These are phyloP conservation scores for Skeletonema menzelii DNA, from an alignment of 108 stramenopile genomes.

Conservation along the genomic window DNA sequence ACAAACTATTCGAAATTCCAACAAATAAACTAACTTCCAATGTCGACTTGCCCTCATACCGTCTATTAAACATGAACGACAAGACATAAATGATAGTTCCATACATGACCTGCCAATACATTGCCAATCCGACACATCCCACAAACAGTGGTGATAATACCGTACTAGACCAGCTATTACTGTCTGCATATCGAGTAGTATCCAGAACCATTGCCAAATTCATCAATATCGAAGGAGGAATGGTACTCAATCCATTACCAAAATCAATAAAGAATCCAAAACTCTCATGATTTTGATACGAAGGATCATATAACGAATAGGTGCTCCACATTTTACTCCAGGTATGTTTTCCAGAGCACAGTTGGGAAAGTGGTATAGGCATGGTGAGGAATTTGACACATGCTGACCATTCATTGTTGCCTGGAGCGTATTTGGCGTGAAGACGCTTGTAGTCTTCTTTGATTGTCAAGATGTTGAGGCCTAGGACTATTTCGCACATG, in stretches of 20 bases:
- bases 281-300: conserved; percentile 81
- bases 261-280: conserved; percentile 90
- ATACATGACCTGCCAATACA: conserved; percentile 83
- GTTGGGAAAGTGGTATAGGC: conserved; percentile 50
- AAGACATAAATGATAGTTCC: conserved; percentile 79
- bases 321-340: conserved; percentile 75
- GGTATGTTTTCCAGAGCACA: conserved; percentile 38
- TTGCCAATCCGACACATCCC: conserved; percentile 64
- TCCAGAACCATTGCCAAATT: conserved; percentile 58
- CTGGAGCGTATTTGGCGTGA: conserved; percentile 45
- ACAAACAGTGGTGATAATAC: conserved; percentile 45
- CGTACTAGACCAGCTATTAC: neutral
- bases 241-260: conserved; percentile 83
- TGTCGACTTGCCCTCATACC: conserved; percentile 56
- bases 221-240: conserved; percentile 70
- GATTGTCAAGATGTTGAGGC: conserved; percentile 63
- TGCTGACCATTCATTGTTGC: conserved; percentile 48
- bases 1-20: conserved; percentile 71
- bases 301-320: conserved; percentile 79
- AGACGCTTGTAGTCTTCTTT: conserved; percentile 61
- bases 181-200: conserved; percentile 14
- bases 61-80: conserved; percentile 66
- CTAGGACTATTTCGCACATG: conserved; percentile 73
- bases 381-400: conserved; percentile 59
- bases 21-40: conserved; percentile 70